Evolutionary conservation across 495 filamentous ascomycete species (phyloP).

Genomic region (Lepidopterella palustris): DNA sequence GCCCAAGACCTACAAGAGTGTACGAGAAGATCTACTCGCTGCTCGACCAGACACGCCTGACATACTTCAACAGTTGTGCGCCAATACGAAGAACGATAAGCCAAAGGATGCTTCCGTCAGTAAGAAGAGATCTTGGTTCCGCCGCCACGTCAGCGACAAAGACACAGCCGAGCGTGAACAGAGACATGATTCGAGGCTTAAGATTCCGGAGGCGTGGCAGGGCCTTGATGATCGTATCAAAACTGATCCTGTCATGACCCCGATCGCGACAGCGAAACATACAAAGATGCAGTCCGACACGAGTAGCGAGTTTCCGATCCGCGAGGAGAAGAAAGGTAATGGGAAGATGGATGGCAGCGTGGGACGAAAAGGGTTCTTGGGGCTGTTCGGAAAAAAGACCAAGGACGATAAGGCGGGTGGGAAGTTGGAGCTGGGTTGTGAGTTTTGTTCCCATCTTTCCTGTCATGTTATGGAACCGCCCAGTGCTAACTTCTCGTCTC

Average conservation of each 20-base stretch:
- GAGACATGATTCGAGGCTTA: constrained; percentile 3
- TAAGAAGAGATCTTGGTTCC: constrained; percentile 39
- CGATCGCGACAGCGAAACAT: constrained; percentile 1
- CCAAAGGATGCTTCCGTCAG: constrained; percentile 20
- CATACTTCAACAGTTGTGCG: not conserved
- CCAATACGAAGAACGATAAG: constrained; percentile 16
- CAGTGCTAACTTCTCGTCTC: too few relatives aligned
- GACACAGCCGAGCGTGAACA: constrained; percentile 9
- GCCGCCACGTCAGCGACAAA: constrained; percentile 24
- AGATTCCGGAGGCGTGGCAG: constrained; percentile 24
- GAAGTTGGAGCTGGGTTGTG: constrained; percentile 18
- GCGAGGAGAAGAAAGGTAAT: constrained; percentile 21
- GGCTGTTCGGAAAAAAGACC: constrained; percentile 23
- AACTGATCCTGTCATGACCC: not conserved
- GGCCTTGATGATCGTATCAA: constrained; percentile 30
- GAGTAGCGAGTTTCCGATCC: constrained; percentile 36
- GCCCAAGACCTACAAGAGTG: constrained; percentile 8
- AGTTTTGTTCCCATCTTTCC: constrained; percentile 6
- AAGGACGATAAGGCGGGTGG: constrained; percentile 21
- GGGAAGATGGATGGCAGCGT: constrained; percentile 17
- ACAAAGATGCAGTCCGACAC: constrained; percentile 12
- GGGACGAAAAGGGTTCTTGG: constrained; percentile 19
- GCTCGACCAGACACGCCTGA: constrained; percentile 3
- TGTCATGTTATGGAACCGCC: too few relatives aligned
- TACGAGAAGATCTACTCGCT: constrained; percentile 9